Evolutionary conservation across 352 stramenopile genomes (phyloP).

Genomic region (Globisporangium uncinulatum): DNA sequence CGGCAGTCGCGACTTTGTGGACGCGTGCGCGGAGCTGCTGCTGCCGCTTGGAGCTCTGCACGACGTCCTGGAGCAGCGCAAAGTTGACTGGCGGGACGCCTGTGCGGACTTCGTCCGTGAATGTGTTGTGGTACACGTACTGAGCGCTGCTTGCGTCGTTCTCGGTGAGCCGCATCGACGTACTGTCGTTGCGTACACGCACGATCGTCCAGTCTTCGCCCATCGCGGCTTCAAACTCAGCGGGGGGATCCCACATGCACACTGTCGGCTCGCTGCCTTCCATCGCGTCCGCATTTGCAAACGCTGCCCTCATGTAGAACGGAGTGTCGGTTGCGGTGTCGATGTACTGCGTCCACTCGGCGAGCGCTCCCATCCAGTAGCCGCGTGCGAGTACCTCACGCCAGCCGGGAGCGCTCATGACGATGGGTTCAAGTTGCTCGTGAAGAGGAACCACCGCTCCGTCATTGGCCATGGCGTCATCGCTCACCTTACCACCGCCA

Average conservation of each 20-base stretch:
- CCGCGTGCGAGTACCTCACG: slow-evolving; percentile 22
- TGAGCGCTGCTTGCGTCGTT: slow-evolving; percentile 7
- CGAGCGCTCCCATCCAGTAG: slow-evolving; percentile 51
- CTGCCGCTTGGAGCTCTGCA: slow-evolving; percentile 65
- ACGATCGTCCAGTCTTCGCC: slow-evolving; percentile 55
- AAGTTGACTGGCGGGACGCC: slow-evolving; percentile 53
- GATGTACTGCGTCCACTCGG: slow-evolving; percentile 76
- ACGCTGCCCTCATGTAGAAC: slow-evolving; percentile 29
- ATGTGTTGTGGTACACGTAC: slow-evolving; percentile 65
- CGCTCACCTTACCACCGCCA: too few relatives aligned
- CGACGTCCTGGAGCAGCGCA: slow-evolving; percentile 55
- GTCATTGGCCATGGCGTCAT: background rate
- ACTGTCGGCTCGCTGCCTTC: slow-evolving; percentile 6
- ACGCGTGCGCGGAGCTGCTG: slow-evolving; percentile 50
- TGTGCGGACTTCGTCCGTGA: slow-evolving; percentile 40
- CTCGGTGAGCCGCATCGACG: slow-evolving; percentile 1
- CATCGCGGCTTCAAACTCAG: slow-evolving; percentile 68
- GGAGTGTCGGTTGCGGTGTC: slow-evolving; percentile 41
- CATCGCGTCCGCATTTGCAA: background rate
- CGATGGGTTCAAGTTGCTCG: slow-evolving; percentile 5
- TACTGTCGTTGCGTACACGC: slow-evolving; percentile 15
- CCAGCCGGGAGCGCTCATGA: slow-evolving; percentile 39
- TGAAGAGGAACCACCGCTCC: background rate
- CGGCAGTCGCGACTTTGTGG: slow-evolving; percentile 35
- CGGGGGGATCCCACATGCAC: slow-evolving; percentile 53